Base-by-base conservation (phyloP, 345 rosid genomes). In the Syzygium jambos region DNA sequence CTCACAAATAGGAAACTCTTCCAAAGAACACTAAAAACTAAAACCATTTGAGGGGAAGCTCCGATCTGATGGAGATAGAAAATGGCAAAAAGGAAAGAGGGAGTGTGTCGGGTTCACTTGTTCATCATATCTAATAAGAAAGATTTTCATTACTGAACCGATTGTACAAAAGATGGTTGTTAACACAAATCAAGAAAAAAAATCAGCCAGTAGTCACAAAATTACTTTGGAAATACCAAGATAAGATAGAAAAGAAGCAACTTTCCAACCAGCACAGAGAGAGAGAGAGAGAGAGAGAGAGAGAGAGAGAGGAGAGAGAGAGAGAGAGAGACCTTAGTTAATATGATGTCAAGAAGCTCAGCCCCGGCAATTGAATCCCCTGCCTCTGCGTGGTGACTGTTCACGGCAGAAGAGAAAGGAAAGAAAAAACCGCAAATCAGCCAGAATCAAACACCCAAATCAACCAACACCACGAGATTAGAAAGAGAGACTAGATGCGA, bases 321-420 rank as follows among this genome's bases (percentile, higher is more conserved):
- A 29, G 55, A n/a, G 63, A 51, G 86, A 10, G n/a, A 19, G 61
- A 84, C 90, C 90, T 89, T 86, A 2, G 88, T 54, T 51, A 89
- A 86, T 41, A 89, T 84, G 86, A 89, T 84, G 38, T 89, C 90
- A 30, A 89, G 90, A 86, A 89, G 90, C 41, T 89, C 90, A 87
- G 86, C 25, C 34, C 88, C 86, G 68, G 87, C 78, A 3, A 51
- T 63, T 11, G 88, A 84, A 89, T 86, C 90, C 43, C 84, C 84
- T 53, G 56, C 41, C 88, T 82, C 85, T 17, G 41, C 78, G 23
- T 78, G 85, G 51, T 82, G 85, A 55, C 89, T 88, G 85, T 25
- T 52, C 51, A 3, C 41, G 6, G 52, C 52, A 29, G 38, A 63
- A 14, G 41, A 25, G 16, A 65, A 61, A 84, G 54, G 38, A 19